These are phyloP conservation scores for Blepharisma japonicum DNA, from an alignment of 73 alveolate species.

Conservation along the genomic window DNA sequence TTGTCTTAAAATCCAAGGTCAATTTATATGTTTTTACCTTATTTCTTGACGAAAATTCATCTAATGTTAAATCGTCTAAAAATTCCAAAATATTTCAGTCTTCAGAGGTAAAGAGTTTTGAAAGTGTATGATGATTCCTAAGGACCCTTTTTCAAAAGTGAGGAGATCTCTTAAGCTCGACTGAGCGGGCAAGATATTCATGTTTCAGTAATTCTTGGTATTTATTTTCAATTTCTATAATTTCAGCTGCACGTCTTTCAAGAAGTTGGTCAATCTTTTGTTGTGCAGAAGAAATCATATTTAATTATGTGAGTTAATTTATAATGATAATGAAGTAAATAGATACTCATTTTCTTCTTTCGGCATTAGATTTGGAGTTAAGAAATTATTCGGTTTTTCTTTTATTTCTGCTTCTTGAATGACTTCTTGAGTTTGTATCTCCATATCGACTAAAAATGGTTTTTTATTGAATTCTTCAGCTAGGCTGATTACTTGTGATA, in stretches of 20 bases:
- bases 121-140: conserved; percentile 23
- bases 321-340: too few relatives aligned
- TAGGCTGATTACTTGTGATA: not conserved
- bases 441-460: not conserved
- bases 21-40: conserved; percentile 11
- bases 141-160: not conserved
- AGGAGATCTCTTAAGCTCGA: conserved; percentile 15
- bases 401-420: too few relatives aligned
- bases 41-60: not conserved
- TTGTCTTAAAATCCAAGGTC: not conserved
- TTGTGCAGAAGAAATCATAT: not conserved
- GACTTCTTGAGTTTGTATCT: not conserved
- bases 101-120: not conserved
- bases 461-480: conserved; percentile 23
- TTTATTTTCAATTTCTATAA: conserved; percentile 2
- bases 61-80: not conserved
- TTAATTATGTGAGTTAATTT: too few relatives aligned
- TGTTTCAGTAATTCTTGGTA: conserved; percentile 6
- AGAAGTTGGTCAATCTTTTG: not conserved
- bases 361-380: too few relatives aligned
- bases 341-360: too few relatives aligned
- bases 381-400: too few relatives aligned
- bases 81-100: not conserved
- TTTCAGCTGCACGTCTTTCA: conserved; percentile 19
- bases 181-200: not conserved